Evolutionary conservation across 2,329 filamentous ascomycete genomes (phyloP), one percentile per base, ranked within the genome.

Genomic region (Pseudopyricularia javanii): DNA sequence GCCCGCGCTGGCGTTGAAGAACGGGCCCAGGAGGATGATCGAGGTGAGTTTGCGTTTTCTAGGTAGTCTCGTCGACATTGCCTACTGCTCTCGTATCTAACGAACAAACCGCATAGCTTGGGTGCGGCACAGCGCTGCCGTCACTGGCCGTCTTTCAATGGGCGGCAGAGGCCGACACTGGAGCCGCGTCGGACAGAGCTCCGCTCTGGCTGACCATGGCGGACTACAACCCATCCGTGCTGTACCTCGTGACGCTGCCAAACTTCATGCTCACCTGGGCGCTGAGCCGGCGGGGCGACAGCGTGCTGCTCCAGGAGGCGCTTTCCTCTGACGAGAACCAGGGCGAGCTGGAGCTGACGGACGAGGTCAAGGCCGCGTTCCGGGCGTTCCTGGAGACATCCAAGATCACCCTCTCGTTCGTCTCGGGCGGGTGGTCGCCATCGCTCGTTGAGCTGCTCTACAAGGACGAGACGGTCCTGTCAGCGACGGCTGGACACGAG

Each of bases 201-300:
- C 65, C 66, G 32, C 66, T 86, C 28, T 74, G 78, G 52, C 76
- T 91, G 58, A 78, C 82, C 17, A 69, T 91, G 24, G 83, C 86
- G 51, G 88, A 93, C 68, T 93, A 91, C 70, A 93, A 93, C 62
- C 80, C 82, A 35, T 79, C 82, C 3, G 88, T 93, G 12, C 73
- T 93, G 51, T 79, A 85, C 54, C 79, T 91, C 14, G 86, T 91
- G 56, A 91, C 87, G 1, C 65, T 93, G 33, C 87, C 88, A 52
- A 93, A 93, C 67, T 71, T 91, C 45, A 66, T 93, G 37, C 74
- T 93, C 32, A 76, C 80, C 5, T 93, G 85, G 81, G 74, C 79
- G 12, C 66, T 82, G 26, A 63, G 70, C 52, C 65, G 70, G 55
- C 68, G 66, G 45, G 59, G 64, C 5, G 61, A 67, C n/a, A 60